phyloP scores from a whole-genome alignment of 345 rosid genomes.

The Dipteronia dyeriana region DNA sequence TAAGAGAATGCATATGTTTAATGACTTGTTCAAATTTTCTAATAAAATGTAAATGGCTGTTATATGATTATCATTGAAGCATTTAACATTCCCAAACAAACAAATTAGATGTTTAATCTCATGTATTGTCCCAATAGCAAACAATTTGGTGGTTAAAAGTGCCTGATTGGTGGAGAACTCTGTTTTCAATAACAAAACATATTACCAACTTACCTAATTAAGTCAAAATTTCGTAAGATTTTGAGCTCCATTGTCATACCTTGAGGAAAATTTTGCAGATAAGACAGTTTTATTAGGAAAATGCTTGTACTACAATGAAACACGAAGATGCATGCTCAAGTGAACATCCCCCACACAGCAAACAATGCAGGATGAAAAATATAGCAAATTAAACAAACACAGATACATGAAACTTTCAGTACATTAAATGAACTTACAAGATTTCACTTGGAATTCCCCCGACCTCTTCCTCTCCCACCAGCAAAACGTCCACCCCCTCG shows the following conservation, averaged over 20 bases:
- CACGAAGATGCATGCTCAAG: background rate
- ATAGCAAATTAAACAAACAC: background rate
- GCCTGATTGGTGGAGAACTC: conserved; percentile 2
- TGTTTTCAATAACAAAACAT: too few relatives aligned
- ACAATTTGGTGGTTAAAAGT: background rate
- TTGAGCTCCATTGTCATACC: too few relatives aligned
- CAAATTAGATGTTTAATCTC: background rate
- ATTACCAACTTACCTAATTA: too few relatives aligned
- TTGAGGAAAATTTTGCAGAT: too few relatives aligned
- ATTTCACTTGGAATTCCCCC: too few relatives aligned
- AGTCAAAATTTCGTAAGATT: too few relatives aligned
- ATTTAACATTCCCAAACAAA: background rate
- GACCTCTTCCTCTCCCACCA: conserved; percentile 49
- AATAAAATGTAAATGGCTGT: background rate
- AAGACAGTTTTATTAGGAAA: background rate
- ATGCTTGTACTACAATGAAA: background rate
- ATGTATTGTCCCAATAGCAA: background rate
- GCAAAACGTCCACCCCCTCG: conserved; percentile 45
- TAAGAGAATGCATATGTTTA: background rate
- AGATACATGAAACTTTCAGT: background rate
- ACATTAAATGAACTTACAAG: background rate
- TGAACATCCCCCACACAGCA: background rate
- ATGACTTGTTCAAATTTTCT: background rate
- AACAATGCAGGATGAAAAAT: background rate
- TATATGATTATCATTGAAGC: background rate